Evolutionary conservation across 1,284 basidiomycete genomes (phyloP), one percentile per base, ranked within the genome.

Genomic region (Waitea zeae): DNA sequence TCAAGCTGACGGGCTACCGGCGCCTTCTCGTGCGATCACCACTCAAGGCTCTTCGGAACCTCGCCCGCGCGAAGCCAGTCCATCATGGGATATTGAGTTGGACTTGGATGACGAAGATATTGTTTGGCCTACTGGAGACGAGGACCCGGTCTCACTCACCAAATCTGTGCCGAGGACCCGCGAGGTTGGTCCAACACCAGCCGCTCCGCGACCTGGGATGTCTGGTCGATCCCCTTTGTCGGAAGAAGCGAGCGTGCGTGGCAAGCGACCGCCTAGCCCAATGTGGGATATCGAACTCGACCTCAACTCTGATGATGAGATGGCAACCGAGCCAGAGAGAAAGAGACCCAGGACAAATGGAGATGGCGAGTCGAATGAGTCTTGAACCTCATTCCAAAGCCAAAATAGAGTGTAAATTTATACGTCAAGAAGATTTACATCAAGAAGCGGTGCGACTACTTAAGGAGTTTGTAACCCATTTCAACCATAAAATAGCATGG

Each of bases 281-380:
- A 50, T 58, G 12, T 74, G 72, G 72, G 70, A 75, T 41, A 72
- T 76, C 30, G 75, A 77, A 41, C 51, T 61, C 2, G 63, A 66
- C 32, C 42, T 62, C 28, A 57, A 60, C 9, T 32, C 34, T 3
- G 47, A 49, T 15, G 46, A 46, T 3, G 37, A 24, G 1, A 42
- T 30, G 18, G 17, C 19, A 12, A 26, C 26, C 12, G 11, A 15
- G 5, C 31, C 9, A 12, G 7, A 11, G 17, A 19, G 7, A n/a
- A 20, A 24, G 14, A 17, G 18, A 20, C 17, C 4, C 11, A 24
- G 18, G 14, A 14, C 17, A 22, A 20, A 34, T n/a, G 15, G 14
- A 14, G 6, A 6, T 6, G 15, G 4, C 6, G 15, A 32, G 15
- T 4, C 31, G 17, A 17, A 32, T n/a, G 4, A 17, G n/a, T n/a